Evolutionary conservation across 139 green algal species (phyloP).

Genomic region (Chlamydomonas sphaeroides): DNA sequence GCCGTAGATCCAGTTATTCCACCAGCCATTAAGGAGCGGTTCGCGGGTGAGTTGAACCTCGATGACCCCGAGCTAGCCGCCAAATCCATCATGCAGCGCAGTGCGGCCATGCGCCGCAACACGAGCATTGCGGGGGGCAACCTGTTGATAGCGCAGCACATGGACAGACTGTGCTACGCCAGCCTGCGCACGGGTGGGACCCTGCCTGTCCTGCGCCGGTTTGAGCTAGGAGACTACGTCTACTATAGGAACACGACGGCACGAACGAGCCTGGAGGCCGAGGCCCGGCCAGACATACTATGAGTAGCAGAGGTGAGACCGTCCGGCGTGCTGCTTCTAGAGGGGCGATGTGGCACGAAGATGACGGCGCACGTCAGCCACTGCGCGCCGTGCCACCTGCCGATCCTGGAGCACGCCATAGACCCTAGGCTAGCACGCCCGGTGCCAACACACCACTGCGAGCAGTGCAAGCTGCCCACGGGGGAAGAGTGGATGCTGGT

Average conservation of each 20-base stretch:
- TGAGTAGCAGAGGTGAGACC: constrained; percentile 4
- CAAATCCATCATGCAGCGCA: background rate
- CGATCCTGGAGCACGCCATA: background rate
- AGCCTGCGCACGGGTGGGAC: background rate
- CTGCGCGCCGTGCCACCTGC: constrained; percentile 34
- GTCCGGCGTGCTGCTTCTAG: background rate
- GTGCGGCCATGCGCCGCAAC: background rate
- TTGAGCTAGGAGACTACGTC: constrained; percentile 41
- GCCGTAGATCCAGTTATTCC: constrained; percentile 4
- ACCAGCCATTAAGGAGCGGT: background rate
- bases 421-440: background rate
- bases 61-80: background rate
- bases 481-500: constrained; percentile 39
- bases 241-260: constrained; percentile 10
- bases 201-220: background rate
- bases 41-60: constrained; percentile 2
- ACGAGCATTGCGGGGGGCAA: constrained; percentile 9
- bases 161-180: constrained; percentile 36
- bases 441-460: background rate
- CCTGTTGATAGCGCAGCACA: constrained; percentile 44
- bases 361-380: constrained; percentile 8
- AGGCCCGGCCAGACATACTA: background rate
- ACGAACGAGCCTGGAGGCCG: background rate
- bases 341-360: constrained; percentile 24
- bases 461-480: constrained; percentile 29